A percentile compares a stretch with the other conserved stretches of the same genome.
These are phyloP conservation scores for Rhinocladiella mackenziei DNA, from an alignment of 2,329 filamentous ascomycete species.

Conservation along the genomic window DNA sequence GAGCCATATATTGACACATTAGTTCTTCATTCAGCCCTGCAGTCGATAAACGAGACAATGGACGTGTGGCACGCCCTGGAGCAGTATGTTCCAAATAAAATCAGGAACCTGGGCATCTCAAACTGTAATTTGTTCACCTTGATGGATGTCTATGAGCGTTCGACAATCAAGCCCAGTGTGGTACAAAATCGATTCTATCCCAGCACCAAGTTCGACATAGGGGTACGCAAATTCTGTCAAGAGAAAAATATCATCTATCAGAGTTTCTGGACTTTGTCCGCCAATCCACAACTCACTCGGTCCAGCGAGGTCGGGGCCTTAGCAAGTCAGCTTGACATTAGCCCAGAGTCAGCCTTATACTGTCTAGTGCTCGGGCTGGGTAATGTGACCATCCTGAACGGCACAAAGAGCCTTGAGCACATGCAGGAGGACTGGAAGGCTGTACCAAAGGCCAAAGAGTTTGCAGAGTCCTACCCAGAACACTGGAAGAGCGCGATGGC, in stretches of 20 bases:
- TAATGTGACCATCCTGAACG: conserved; percentile 51
- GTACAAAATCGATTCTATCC: conserved; percentile 73
- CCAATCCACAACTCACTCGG: conserved; percentile 51
- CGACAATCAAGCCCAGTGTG: conserved; percentile 54
- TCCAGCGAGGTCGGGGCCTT: conserved; percentile 50
- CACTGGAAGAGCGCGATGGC: conserved; percentile 49
- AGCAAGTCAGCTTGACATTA: conserved; percentile 42
- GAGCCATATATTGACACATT: conserved; percentile 54
- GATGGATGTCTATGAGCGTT: conserved; percentile 33
- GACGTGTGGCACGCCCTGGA: conserved; percentile 65
- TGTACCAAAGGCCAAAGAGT: conserved; percentile 40
- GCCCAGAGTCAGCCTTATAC: conserved; percentile 51
- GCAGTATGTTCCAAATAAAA: conserved; percentile 59
- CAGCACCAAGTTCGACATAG: conserved; percentile 56
- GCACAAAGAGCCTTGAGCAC: conserved; percentile 50
- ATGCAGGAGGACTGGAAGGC: conserved; percentile 53
- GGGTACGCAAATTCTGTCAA: conserved; percentile 55
- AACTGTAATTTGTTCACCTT: conserved; percentile 63
- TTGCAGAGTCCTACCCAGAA: conserved; percentile 44
- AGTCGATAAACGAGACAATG: conserved; percentile 51
- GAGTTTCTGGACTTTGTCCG: conserved; percentile 60
- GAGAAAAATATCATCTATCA: conserved; percentile 54
- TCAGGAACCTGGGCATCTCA: conserved; percentile 69
- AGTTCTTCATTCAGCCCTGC: conserved; percentile 56
- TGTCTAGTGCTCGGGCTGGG: conserved; percentile 53